phyloP scores from a whole-genome alignment of 1,284 basidiomycete genomes.

The Ganoderma sinense region DNA sequence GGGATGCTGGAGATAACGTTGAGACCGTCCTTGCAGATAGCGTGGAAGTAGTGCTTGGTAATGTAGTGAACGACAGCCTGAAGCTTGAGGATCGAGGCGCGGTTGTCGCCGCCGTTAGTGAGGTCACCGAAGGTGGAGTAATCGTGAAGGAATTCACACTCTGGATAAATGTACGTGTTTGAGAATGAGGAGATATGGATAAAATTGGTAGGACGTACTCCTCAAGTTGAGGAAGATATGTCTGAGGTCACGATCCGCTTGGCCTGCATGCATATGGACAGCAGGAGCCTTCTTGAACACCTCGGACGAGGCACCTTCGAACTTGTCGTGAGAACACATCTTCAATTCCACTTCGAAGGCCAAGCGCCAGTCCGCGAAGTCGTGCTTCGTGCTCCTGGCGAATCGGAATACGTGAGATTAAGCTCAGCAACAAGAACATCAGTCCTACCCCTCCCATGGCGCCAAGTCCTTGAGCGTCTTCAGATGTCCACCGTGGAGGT shows the following conservation, averaged over 20 bases:
- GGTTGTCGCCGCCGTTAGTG: conserved; percentile 29
- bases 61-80: conserved; percentile 41
- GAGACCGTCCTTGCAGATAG: conserved; percentile 35
- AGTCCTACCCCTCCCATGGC: conserved; percentile 25
- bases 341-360: conserved; percentile 44
- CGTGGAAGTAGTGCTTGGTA: conserved; percentile 39
- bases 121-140: conserved; percentile 39
- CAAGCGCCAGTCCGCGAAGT: conserved; percentile 40
- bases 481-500: conserved; percentile 33
- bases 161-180: conserved; percentile 16
- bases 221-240: conserved; percentile 43
- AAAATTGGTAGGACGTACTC: conserved; percentile 31
- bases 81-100: conserved; percentile 36
- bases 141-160: conserved; percentile 39
- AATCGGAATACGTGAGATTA: not conserved
- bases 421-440: not conserved
- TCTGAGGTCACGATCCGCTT: conserved; percentile 33
- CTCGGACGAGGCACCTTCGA: conserved; percentile 23
- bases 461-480: conserved; percentile 33
- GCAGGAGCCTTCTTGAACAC: conserved; percentile 30
- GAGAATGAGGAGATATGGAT: not conserved
- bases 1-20: conserved; percentile 43
- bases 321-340: conserved; percentile 32
- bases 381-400: conserved; percentile 22
- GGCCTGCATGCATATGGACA: conserved; percentile 33